These are phyloP conservation scores for Puccinellia tenuiflora DNA, from an alignment of 176 grass and related monocot species.

Conservation along the genomic window DNA sequence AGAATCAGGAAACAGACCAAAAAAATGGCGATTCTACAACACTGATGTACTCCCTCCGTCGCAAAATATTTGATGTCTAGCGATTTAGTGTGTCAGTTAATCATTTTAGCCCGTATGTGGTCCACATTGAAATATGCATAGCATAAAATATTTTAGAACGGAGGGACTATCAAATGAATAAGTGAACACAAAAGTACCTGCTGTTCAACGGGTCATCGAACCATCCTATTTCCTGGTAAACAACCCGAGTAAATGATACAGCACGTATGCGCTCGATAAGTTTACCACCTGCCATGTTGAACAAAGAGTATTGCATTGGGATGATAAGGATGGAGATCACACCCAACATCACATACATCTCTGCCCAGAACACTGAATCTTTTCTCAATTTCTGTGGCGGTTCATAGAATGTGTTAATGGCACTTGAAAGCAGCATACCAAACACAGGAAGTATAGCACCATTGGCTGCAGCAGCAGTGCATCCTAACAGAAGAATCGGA, in stretches of 20 bases:
- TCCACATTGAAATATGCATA: no score
- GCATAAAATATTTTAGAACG: no score
- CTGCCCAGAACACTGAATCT: neutral
- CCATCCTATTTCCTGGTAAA: conserved; percentile 68
- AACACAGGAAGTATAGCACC: no score
- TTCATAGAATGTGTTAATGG: neutral
- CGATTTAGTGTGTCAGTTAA: no score
- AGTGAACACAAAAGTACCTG: conserved; percentile 39
- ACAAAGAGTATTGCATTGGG: conserved; percentile 25
- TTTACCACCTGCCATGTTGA: conserved; percentile 57
- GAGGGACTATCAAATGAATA: conserved; percentile 9
- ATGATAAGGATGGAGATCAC: no score
- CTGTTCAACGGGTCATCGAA: conserved; percentile 58
- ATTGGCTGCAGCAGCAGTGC: neutral
- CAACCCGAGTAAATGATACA: conserved; percentile 41
- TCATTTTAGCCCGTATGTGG: no score
- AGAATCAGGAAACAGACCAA: neutral
- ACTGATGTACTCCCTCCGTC: no score
- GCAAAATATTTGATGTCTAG: no score
- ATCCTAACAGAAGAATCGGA: no score
- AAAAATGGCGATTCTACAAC: neutral
- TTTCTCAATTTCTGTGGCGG: no score
- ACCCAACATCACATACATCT: conserved; percentile 26
- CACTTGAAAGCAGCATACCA: no score
- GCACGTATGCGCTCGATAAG: conserved; percentile 49